Evolutionary conservation across 2,329 filamentous ascomycete species (phyloP), one percentile per base, ranked within the genome.

Genomic region (Monilinia fructigena): DNA sequence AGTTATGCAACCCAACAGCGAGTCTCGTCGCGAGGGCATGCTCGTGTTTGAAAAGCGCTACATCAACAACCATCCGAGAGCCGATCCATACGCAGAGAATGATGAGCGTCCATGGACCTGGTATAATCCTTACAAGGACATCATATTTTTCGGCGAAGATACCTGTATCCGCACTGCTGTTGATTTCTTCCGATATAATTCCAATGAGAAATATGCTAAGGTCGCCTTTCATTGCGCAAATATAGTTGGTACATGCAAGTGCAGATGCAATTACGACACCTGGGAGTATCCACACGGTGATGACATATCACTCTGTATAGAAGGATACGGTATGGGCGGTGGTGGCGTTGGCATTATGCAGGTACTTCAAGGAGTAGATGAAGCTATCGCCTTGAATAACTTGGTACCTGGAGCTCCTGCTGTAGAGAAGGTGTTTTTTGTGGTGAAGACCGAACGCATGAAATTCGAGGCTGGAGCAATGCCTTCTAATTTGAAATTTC

Each of bases 341-440:
- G 60, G 48, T 2, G 60, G 60, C 1, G 31, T 40, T 3, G 28
- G 5, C 0, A 16, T 63, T 0, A 18, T 63, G 48, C n/a, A 23
- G 1, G 48, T 40, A 0, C 35, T 62, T 20, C 48, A 62, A n/a
- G 59, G 59, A 4, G 28, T 28, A 5, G n/a, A 35, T 1, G 4
- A 2, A 7, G 23, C 23, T 0, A 20, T 62, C 12, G 59, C 48
- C 3, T n/a, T 3, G 1, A 54, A 62, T 28, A 2, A 0, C 1
- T 3, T 53, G 4, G 47, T 54, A 4, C 59, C 48, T 18, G 35
- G 48, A 26, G 59, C 38, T 23, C 59, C 59, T 42, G 16, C 12
- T 62, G 48, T 62, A 5, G 11, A 53, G 23, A 31, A 62, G 12
- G 48, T 62, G 0, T 62, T 54, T 4, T 62, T 62, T 1, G 59